These are phyloP conservation scores for Allodekkera sacchari DNA, from an alignment of 805 yeast species.

Conservation along the genomic window DNA sequence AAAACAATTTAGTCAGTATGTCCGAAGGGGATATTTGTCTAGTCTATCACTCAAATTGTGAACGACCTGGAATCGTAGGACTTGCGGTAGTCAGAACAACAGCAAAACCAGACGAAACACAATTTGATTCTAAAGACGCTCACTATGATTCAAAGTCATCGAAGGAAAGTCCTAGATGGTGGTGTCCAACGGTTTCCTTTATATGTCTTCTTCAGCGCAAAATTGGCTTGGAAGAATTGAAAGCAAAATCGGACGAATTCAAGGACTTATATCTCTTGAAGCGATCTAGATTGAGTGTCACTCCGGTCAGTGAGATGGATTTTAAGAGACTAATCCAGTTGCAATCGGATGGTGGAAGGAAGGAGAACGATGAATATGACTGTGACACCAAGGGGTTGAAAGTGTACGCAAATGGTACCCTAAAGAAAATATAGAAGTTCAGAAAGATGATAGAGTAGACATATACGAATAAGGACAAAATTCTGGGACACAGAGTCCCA, in stretches of 20 bases:
- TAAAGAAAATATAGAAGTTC: too few species aligned
- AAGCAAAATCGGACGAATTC: conserved; percentile 22
- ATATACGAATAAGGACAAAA: too few species aligned
- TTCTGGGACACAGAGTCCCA: too few species aligned
- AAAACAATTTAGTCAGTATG: conserved; percentile 43
- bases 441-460: too few species aligned
- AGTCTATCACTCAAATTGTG: conserved; percentile 50
- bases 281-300: conserved; percentile 43
- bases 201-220: conserved; percentile 34
- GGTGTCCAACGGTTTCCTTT: conserved; percentile 45
- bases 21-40: conserved; percentile 35
- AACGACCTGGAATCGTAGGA: conserved; percentile 48
- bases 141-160: conserved; percentile 42
- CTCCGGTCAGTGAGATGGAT: conserved; percentile 37
- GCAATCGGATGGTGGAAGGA: conserved; percentile 19
- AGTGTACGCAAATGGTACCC: too few species aligned
- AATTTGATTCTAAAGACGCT: conserved; percentile 33
- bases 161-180: conserved; percentile 40
- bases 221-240: conserved; percentile 32
- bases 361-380: conserved; percentile 10
- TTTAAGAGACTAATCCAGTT: conserved; percentile 31
- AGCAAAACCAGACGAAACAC: conserved; percentile 32
- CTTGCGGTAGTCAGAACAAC: conserved; percentile 27
- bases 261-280: conserved; percentile 36
- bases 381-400: conserved; percentile 10